Base-by-base conservation (phyloP, 1,139 yeast species). In the Kodamaea suecica region DNA sequence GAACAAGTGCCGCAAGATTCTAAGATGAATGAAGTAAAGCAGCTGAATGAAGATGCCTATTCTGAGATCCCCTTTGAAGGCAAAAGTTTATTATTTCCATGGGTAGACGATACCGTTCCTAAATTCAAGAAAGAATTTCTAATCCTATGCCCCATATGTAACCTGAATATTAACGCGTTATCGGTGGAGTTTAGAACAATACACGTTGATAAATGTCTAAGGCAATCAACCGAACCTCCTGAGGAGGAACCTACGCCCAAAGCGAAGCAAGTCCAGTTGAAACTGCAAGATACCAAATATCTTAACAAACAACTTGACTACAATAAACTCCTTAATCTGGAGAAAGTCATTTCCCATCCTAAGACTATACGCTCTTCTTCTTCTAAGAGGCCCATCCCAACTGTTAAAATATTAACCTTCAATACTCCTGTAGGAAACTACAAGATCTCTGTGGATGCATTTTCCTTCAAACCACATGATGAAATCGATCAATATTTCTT, bases 361-460 rank as follows among this genome's bases (percentile, higher is more conserved):
- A 48, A 52, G 8, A 33, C 29, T 12, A 36, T 42, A 15, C 39
- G 48, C 7, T 39, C 44, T 2, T 42, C 50, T 3, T 39, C 47
- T 31, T 47, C 50, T 2, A 57, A 58, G 39, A 60, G 59, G 25
- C 70, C 73, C 2, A 73, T 81, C 1, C 87, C 86, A 0, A 59
- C 60, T 2, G 66, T 77, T 30, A 83, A 83, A 47, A 66, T 71
- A 2, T 47, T 83, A 27, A 47, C 55, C 1, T 79, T 83, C 42
- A 35, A 37, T 2, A 13, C 31, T 7, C 20, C 11, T 4, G 9
- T 9, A 7, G 23, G 23, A 5, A 34, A 37, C 19, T 52, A 65
- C 54, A 48, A 60, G 27, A 49, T 83, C 2, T 73, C 81, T 0
- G 86, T 83, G 24, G 94, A 83, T 56, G 90, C 88, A 1, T 83